Percentiles rank a stretch among this genome's conserved stretches.
Evolutionary conservation across 2,329 filamentous ascomycete genomes (phyloP).

Genomic region (Alternaria hordeiaustralica): DNA sequence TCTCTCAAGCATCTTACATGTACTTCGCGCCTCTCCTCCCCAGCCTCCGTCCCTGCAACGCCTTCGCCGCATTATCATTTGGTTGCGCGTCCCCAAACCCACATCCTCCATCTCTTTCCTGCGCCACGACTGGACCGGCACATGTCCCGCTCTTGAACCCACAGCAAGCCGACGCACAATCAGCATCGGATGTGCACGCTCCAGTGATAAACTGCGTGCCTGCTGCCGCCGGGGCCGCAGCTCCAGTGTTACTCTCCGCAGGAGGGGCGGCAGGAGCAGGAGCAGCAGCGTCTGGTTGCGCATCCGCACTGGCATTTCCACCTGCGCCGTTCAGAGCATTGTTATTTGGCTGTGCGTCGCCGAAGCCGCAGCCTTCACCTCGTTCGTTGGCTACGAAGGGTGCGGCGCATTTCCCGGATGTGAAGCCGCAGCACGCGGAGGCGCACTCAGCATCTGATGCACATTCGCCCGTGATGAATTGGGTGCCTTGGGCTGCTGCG

Average conservation of each 20-base stretch:
- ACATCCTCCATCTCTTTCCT: conserved; percentile 47
- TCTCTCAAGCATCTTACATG: conserved; percentile 19
- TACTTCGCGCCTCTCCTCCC: conserved; percentile 28
- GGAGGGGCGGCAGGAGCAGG: neutral
- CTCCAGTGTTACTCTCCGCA: neutral
- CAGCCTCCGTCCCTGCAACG: conserved; percentile 26
- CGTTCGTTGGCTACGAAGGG: conserved; percentile 43
- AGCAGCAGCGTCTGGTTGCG: conserved; percentile 1
- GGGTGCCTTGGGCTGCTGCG: conserved; percentile 34
- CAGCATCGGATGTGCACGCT: conserved; percentile 45
- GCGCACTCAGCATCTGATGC: conserved; percentile 37
- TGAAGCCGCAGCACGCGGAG: conserved; percentile 35
- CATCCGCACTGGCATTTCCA: conserved; percentile 8
- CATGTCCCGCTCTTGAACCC: conserved; percentile 43
- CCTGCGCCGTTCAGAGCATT: conserved; percentile 30
- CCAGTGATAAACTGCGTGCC: conserved; percentile 52
- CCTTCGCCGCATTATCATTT: conserved; percentile 42
- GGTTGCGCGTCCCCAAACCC: conserved; percentile 45
- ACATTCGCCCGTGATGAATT: conserved; percentile 41
- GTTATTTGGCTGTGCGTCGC: conserved; percentile 43
- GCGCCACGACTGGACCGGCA: conserved; percentile 41
- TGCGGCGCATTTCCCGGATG: conserved; percentile 43
- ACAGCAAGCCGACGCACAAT: conserved; percentile 49
- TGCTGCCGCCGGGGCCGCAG: neutral
- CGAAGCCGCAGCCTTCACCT: conserved; percentile 47